Evolutionary conservation across 768 basidiomycete genomes (phyloP).

Genomic region (Megacollybia marginata): DNA sequence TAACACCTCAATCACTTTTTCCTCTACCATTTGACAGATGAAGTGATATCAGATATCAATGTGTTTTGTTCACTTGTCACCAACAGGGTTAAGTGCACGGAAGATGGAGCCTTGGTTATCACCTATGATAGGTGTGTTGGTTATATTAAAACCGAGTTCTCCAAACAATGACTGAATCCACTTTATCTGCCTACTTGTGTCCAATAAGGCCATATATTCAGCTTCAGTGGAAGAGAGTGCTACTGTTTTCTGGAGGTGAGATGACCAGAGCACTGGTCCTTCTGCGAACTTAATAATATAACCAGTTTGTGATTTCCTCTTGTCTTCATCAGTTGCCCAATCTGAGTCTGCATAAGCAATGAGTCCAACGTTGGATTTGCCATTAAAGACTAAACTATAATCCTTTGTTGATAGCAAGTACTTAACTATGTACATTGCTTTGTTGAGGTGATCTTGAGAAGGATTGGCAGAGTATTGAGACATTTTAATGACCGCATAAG

Average conservation of each 20-base stretch:
- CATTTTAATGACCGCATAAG: too few relatives aligned
- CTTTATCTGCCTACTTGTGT: conserved; percentile 24
- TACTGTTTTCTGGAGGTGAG: conserved; percentile 28
- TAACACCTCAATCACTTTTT: too few relatives aligned
- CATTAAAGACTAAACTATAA: conserved; percentile 8
- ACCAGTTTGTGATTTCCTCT: conserved; percentile 22
- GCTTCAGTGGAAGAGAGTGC: conserved; percentile 33
- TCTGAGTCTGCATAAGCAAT: conserved; percentile 17
- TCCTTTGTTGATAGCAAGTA: conserved; percentile 22
- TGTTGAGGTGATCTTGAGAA: too few relatives aligned
- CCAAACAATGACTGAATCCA: conserved; percentile 22
- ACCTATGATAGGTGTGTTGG: conserved; percentile 9
- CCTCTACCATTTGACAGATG: conserved; percentile 14
- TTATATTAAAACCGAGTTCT: conserved; percentile 4
- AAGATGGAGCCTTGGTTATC: conserved; percentile 24
- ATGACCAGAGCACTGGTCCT: conserved; percentile 31
- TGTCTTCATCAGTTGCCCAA: conserved; percentile 14
- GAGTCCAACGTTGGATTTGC: not conserved
- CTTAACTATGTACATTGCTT: too few relatives aligned
- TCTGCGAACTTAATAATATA: conserved; percentile 23
- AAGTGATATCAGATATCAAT: conserved; percentile 25
- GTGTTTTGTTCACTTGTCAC: conserved; percentile 23
- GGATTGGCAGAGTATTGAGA: too few relatives aligned
- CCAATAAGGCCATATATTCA: conserved; percentile 31
- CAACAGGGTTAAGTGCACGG: conserved; percentile 11